Evolutionary conservation across 2,329 filamentous ascomycete species (phyloP), one percentile per base, ranked within the genome.

Genomic region (Huntiella abstrusa): DNA sequence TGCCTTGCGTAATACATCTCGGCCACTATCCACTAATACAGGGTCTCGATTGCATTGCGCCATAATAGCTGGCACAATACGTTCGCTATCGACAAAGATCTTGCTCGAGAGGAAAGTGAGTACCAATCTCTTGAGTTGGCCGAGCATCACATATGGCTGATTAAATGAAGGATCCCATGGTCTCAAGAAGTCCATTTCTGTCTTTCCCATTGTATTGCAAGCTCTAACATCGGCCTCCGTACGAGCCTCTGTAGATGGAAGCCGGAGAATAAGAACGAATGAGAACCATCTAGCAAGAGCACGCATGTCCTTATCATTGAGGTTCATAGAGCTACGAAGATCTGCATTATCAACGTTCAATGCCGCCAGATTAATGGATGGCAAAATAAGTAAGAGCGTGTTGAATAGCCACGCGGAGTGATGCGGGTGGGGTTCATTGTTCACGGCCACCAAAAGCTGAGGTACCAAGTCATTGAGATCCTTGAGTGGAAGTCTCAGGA

Each of bases 1-100:
- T 28, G 75, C 81, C 52, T 87, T 71, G 61, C 95, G 98, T 52
- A 96, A 62, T 42, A 92, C 74, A 54, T 94, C 86, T 48, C 95
- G 85, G 0, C 83, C 88, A n/a, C 84, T 65, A n/a, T 81, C 76
- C 8, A 83, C 77, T 34, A 95, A 77, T 6, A 80, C 74, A 33
- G 79, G 84, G 53, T 95, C 91, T 1, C 77, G 66, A 60, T 87
- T 87, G 0, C 85, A 79, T 19, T 85, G 80, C 4, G 87, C 86
- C 57, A 83, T 86, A 1, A 96, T 62, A 1, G 85, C 81, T 0
- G 88, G 81, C 10, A 95, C 60, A 54, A 95, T 85, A 32, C 86
- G 77, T 56, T 96, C 83, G 1, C 75, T 63, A 51, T 95, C 85
- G 0, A 67, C 77, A 60, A 98, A 96, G 5, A 87, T 77, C 4